Base-by-base conservation (phyloP, 1,284 basidiomycete species). In the Naganishia cerealis region DNA sequence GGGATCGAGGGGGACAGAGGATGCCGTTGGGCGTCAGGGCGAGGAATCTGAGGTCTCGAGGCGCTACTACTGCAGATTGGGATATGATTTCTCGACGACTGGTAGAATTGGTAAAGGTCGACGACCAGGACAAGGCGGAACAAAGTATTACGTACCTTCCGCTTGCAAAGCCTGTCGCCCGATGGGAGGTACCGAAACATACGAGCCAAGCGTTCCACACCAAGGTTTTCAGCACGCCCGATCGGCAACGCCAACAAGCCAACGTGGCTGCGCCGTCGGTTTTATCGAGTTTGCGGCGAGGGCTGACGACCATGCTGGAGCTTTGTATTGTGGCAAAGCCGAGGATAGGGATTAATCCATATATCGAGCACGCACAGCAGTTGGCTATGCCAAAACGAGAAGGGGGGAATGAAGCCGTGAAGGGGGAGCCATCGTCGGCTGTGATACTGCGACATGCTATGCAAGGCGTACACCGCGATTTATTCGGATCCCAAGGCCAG, bases 131-230 rank as follows among this genome's bases (percentile, higher is more conserved):
- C 18, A 43, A 38, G 16, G 26, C 10, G 13, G 43, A 33, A 33
- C 29, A 33, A 6, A 6, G 6, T 33, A 33, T 33, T 33, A 33
- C n/a, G 18, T 46, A 39, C 6, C 38, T 59, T 1, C 57, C 57
- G 42, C 57, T 59, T 36, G 42, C n/a, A 10, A 46, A 48, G 12
- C 57, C 57, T 1, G 5, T 59, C 18, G 57, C 57, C 24, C 24
- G 57, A 13, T 59, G 57, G 57, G 43, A 59, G 1, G 38, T 16
- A n/a, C 54, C 16, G 54, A 33, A n/a, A 33, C 12, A 36, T n/a
- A 24, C 15, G 24, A 24, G 16, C 29, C 40, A 57, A 18, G n/a
- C 33, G 13, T 39, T n/a, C 55, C 55, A 57, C 8, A 40, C 55
- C 12, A 57, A 24, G 38, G 15, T 57, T 15, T 50, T 50, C 38